Evolutionary conservation across 345 rosid species (phyloP).

Genomic region (Eucalyptus polybractea): DNA sequence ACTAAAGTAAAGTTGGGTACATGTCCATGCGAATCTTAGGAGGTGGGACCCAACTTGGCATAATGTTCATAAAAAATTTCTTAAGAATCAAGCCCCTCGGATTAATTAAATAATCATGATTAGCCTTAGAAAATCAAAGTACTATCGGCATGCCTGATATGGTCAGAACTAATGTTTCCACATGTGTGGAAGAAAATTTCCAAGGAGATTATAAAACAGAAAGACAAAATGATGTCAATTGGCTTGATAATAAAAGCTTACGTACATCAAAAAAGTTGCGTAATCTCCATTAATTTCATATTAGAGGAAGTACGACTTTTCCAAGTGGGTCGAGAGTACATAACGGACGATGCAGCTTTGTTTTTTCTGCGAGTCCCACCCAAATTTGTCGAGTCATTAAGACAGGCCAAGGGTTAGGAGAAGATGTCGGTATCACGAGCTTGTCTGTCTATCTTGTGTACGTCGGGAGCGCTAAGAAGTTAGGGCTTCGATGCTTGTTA

Average conservation of each 20-base stretch:
- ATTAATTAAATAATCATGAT: not conserved
- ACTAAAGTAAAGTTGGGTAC: not conserved
- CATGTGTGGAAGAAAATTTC: not conserved
- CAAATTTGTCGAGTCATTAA: not conserved
- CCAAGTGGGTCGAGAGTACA: not conserved
- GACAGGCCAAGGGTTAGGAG: not conserved
- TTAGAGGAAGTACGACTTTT: not conserved
- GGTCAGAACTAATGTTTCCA: not conserved
- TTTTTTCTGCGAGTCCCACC: not conserved
- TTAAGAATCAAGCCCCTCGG: not conserved
- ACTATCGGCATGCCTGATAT: not conserved
- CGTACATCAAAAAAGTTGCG: not conserved
- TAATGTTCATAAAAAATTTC: not conserved
- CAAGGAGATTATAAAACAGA: not conserved
- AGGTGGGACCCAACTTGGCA: not conserved
- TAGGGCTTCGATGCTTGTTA: not conserved
- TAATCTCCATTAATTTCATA: not conserved
- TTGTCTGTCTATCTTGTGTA: not conserved
- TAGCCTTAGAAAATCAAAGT: not conserved
- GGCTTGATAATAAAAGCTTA: not conserved
- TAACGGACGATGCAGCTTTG: too few species aligned
- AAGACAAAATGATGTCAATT: not conserved
- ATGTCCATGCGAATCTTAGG: not conserved
- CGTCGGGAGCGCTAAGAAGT: not conserved
- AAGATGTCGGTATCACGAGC: not conserved